Evolutionary conservation across 495 filamentous ascomycete genomes (phyloP), one percentile per base, ranked within the genome.

Genomic region (Chlorociboria aeruginascens): DNA sequence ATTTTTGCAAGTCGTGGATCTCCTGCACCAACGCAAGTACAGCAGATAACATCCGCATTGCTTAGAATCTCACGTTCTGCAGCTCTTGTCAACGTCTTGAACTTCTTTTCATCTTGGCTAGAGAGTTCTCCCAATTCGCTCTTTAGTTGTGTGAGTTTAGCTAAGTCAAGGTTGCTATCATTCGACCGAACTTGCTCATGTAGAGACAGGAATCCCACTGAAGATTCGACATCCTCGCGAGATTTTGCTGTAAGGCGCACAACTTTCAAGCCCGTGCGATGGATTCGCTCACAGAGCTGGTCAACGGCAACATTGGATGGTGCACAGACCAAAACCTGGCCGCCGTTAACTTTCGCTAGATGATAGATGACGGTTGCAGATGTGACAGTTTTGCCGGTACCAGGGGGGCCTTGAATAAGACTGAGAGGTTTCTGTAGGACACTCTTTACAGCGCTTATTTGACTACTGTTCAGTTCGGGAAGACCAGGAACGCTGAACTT

Each of bases 191-290:
- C 92, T 68, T 99, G 92, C 63, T 96, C 85, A 56, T 99, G 92
- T 35, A 99, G 70, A 17, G 92, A 90, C 20, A 99, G 73, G 62
- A 96, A 97, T 56, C 83, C 82, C 50, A 99, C 92, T 14, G 88
- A 85, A 13, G 90, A 96, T 61, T 99, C 92, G 16, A 97, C 93
- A 69, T 99, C 92, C 62, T 99, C 92, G 37, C 92, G 81, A 48
- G 93, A 97, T 65, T 99, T 99, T 37, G 92, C 92, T 9, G 93
- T 99, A 50, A 99, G 79, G 53, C 92, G 89, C n/a, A 97, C 92
- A 46, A 89, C 89, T 67, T 97, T 99, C 41, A 99, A 69, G 8
- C 89, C 89, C 7, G 93, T 97, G 20, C 79, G 76, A 63, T 97
- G 93, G 47, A 99, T 94, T 32, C 94, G 86, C 65, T 99, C 92